Conservation (phyloP, 495 filamentous ascomycete species). For the Aspergillus mulundensis region DNA sequence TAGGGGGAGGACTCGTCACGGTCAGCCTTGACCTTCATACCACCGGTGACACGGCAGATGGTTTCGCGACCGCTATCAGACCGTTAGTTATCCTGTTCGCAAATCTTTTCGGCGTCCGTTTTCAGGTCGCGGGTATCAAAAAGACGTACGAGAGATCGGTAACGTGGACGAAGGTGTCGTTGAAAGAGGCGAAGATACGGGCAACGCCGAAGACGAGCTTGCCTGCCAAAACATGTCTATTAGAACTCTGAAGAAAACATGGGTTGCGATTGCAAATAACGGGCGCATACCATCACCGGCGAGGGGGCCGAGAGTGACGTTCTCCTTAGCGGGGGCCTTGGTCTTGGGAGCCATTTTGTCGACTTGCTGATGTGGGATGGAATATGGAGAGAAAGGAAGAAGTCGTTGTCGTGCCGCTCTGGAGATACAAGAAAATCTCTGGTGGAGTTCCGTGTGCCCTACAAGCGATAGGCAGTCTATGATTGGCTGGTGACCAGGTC, state of each 20-base stretch:
- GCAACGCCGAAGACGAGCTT: slow-evolving; percentile 99
- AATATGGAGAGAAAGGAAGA: slow-evolving; percentile 34
- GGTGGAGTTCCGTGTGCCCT: slow-evolving; percentile 10
- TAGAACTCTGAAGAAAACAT: slow-evolving; percentile 9
- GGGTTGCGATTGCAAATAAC: not conserved
- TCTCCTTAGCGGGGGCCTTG: slow-evolving; percentile 73
- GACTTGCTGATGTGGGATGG: slow-evolving; percentile 40
- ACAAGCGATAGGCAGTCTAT: not conserved
- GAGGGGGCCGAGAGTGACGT: slow-evolving; percentile 96
- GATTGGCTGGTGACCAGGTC: not conserved
- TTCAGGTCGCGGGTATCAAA: not conserved
- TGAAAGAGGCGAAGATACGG: slow-evolving; percentile 99
- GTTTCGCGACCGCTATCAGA: slow-evolving; percentile 95
- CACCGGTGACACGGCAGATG: slow-evolving; percentile 97
- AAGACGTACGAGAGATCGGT: slow-evolving; percentile 91
- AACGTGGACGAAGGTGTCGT: slow-evolving; percentile 98
- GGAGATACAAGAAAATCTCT: slow-evolving; percentile 11
- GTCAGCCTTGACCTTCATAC: slow-evolving; percentile 99
- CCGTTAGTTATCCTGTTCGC: not conserved
- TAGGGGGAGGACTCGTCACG: slow-evolving; percentile 99
- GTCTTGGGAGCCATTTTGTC: slow-evolving; percentile 81
- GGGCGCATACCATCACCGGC: slow-evolving; percentile 70
- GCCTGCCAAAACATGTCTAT: slow-evolving; percentile 41
- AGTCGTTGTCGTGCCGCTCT: not conserved
- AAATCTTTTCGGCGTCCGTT: not conserved